A percentile compares a stretch with the other conserved stretches of the same genome.
Conservation (phyloP, 208 protist species). For the Leishmania guyanensis region DNA sequence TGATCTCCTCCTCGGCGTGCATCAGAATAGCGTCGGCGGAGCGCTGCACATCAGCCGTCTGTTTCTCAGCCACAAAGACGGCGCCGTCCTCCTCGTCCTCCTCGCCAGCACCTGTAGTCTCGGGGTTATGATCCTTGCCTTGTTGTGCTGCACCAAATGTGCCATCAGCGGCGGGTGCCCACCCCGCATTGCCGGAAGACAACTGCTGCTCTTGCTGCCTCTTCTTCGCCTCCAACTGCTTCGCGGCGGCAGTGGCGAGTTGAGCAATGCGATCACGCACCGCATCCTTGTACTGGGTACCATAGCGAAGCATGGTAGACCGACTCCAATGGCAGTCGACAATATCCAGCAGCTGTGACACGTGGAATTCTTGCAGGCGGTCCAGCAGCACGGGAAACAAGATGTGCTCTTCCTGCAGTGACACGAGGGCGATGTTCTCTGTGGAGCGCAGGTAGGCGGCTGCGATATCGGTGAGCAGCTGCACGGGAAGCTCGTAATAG, state of each 20-base stretch:
- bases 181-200: background rate
- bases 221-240: slow-evolving; percentile 14
- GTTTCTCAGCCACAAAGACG: slow-evolving; percentile 18
- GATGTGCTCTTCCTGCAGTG: slow-evolving; percentile 60
- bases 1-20: slow-evolving; percentile 47
- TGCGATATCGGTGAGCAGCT: slow-evolving; percentile 40
- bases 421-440: slow-evolving; percentile 53
- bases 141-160: background rate
- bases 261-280: slow-evolving; percentile 71
- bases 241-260: slow-evolving; percentile 44
- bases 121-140: background rate
- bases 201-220: slow-evolving; percentile 3
- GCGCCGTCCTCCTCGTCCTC: slow-evolving; percentile 10
- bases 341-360: slow-evolving; percentile 66
- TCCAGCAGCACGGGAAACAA: slow-evolving; percentile 74
- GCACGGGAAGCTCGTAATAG: slow-evolving; percentile 31
- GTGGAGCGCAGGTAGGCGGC: slow-evolving; percentile 56
- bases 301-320: slow-evolving; percentile 76
- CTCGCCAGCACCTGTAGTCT: background rate
- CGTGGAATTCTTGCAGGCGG: slow-evolving; percentile 48
- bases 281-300: slow-evolving; percentile 53
- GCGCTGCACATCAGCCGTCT: slow-evolving; percentile 11
- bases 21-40: slow-evolving; percentile 44
- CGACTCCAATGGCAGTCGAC: slow-evolving; percentile 63
- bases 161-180: background rate